Conservation (phyloP, 768 basidiomycete genomes). For the Hygrophorus russula region DNA sequence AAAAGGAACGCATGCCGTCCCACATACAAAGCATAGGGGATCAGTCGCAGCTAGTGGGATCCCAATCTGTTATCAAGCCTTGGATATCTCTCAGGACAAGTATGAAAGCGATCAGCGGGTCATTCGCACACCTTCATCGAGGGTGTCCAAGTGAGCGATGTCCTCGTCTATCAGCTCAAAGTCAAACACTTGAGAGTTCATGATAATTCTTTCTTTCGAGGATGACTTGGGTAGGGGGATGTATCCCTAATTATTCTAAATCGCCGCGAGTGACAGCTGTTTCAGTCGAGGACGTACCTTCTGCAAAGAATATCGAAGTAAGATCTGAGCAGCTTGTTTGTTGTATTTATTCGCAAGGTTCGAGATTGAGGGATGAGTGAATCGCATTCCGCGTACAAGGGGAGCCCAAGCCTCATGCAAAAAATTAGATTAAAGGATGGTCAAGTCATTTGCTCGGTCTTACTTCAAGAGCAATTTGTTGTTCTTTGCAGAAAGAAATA, state of each 20-base stretch:
- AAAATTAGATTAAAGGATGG: background rate
- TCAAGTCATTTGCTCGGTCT: slow-evolving; percentile 10
- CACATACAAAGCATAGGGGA: too few species aligned
- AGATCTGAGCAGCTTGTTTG: slow-evolving; percentile 46
- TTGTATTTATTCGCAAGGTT: slow-evolving; percentile 40
- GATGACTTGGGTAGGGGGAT: slow-evolving; percentile 59
- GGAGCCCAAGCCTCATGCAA: slow-evolving; percentile 56
- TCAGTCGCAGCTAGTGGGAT: too few species aligned
- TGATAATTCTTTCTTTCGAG: slow-evolving; percentile 37
- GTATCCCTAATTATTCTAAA: slow-evolving; percentile 28
- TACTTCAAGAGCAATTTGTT: slow-evolving; percentile 55
- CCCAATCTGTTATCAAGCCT: too few species aligned
- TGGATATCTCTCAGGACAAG: too few species aligned
- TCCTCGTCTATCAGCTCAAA: slow-evolving; percentile 45
- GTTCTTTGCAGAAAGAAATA: slow-evolving; percentile 43
- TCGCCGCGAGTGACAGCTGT: background rate
- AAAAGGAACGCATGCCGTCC: too few species aligned
- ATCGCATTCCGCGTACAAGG: slow-evolving; percentile 53
- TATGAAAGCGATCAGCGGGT: background rate
- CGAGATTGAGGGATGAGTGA: slow-evolving; percentile 43
- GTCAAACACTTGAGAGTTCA: slow-evolving; percentile 53
- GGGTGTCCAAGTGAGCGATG: slow-evolving; percentile 34
- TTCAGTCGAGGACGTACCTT: slow-evolving; percentile 30
- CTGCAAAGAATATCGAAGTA: slow-evolving; percentile 71
- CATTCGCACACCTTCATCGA: slow-evolving; percentile 37